Evolutionary conservation across 2,329 filamentous ascomycete genomes (phyloP).

Genomic region (Colletotrichum tofieldiae): DNA sequence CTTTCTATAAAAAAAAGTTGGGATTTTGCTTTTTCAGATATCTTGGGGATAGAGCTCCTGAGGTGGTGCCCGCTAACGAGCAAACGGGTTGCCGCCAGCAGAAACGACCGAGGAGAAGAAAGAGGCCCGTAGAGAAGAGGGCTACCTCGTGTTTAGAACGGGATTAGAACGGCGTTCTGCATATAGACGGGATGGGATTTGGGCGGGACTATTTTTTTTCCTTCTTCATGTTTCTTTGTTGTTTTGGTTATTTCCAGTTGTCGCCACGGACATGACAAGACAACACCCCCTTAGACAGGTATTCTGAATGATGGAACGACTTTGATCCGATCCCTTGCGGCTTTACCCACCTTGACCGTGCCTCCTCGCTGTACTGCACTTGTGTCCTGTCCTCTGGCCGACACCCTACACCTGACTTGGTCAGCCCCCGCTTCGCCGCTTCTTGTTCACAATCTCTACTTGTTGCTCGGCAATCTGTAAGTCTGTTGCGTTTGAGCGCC

Average conservation of each 20-base stretch:
- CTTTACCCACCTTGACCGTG: background rate
- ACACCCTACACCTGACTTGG: too few relatives aligned
- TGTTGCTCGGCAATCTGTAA: too few relatives aligned
- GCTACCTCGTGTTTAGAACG: constrained; percentile 11
- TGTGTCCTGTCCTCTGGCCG: background rate
- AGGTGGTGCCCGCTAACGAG: background rate
- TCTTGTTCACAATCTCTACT: too few relatives aligned
- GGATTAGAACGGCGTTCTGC: constrained; percentile 38
- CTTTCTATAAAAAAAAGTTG: constrained; percentile 12
- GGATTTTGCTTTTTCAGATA: constrained; percentile 23
- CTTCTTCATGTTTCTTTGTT: background rate
- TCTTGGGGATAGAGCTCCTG: constrained; percentile 10
- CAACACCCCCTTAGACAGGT: constrained; percentile 30
- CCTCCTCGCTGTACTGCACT: background rate
- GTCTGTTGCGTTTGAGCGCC: too few relatives aligned
- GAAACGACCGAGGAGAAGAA: background rate
- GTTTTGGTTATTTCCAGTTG: background rate
- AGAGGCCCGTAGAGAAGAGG: background rate
- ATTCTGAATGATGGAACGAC: constrained; percentile 36
- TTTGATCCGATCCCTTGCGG: constrained; percentile 5
- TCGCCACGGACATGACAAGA: constrained; percentile 21
- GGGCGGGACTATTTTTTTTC: constrained; percentile 18
- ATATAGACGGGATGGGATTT: constrained; percentile 39
- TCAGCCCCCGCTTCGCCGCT: too few relatives aligned
- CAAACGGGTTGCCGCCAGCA: background rate